These are phyloP conservation scores for Candida berthetii DNA, from an alignment of 805 yeast species.

Conservation along the genomic window DNA sequence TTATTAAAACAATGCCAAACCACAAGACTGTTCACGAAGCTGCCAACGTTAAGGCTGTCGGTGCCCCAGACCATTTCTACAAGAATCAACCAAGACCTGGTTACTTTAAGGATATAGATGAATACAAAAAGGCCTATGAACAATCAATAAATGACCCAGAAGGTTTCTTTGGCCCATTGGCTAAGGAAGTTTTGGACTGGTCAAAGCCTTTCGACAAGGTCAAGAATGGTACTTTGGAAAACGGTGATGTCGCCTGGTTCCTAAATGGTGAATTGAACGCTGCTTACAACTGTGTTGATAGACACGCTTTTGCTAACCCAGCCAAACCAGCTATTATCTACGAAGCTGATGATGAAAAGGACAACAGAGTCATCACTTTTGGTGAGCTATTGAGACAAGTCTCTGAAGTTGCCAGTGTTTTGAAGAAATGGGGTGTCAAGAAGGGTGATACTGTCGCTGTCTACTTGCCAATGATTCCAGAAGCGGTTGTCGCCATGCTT, in stretches of 20 bases:
- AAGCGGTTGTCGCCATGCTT: conserved; percentile 67
- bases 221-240: conserved; percentile 41
- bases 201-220: conserved; percentile 74
- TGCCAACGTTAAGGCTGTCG: conserved; percentile 20
- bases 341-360: conserved; percentile 76
- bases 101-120: conserved; percentile 54
- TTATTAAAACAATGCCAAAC: background rate
- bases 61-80: conserved; percentile 28
- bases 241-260: conserved; percentile 65
- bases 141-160: conserved; percentile 81
- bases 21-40: conserved; percentile 30
- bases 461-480: conserved; percentile 82
- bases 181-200: conserved; percentile 74
- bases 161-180: conserved; percentile 73
- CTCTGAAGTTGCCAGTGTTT: conserved; percentile 63
- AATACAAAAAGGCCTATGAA: conserved; percentile 67
- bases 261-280: conserved; percentile 77
- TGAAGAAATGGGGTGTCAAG: conserved; percentile 57
- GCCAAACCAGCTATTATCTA: conserved; percentile 68
- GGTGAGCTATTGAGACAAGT: conserved; percentile 69
- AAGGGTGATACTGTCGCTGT: conserved; percentile 87
- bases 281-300: conserved; percentile 73
- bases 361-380: conserved; percentile 57
- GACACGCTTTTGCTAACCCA: conserved; percentile 70
- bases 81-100: conserved; percentile 28